A percentile compares a stretch with the other conserved stretches of the same genome.
Evolutionary conservation across 106 monocot genomes (phyloP).

Genomic region (Apostasia shenzhenica): DNA sequence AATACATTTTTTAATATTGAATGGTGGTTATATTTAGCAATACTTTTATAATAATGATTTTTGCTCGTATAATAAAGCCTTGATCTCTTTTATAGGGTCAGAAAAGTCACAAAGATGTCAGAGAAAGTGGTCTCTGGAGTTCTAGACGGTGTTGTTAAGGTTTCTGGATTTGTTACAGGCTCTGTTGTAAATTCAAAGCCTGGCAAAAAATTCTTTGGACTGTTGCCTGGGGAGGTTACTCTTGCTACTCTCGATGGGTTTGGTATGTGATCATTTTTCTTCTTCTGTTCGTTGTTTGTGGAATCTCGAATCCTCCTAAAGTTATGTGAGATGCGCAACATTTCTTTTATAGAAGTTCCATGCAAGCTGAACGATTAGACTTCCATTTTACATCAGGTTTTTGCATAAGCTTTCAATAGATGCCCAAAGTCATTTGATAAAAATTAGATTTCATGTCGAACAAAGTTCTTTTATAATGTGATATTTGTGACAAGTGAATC

Average conservation of each 20-base stretch:
- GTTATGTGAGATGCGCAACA: not conserved
- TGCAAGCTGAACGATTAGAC: no score
- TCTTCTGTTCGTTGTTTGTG: not conserved
- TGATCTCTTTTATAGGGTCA: slow-evolving; percentile 46
- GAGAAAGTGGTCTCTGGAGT: slow-evolving; percentile 65
- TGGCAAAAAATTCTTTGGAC: slow-evolving; percentile 73
- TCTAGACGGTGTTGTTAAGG: slow-evolving; percentile 69
- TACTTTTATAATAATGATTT: no score
- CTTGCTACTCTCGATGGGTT: slow-evolving; percentile 91
- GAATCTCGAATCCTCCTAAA: not conserved
- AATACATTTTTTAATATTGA: no score
- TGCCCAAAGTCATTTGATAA: no score
- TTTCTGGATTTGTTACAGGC: slow-evolving; percentile 81
- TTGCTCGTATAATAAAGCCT: no score
- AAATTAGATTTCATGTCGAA: no score
- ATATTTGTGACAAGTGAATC: no score
- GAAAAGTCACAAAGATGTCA: slow-evolving; percentile 70
- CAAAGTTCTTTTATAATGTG: no score
- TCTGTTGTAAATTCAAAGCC: slow-evolving; percentile 69
- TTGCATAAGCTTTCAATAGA: no score
- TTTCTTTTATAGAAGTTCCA: no score
- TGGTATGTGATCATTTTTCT: slow-evolving; percentile 31
- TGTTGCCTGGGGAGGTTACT: slow-evolving; percentile 68
- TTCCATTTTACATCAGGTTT: no score
- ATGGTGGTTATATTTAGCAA: no score